Evolutionary conservation across 352 stramenopile genomes (phyloP).

Genomic region (Peronospora farinosa): DNA sequence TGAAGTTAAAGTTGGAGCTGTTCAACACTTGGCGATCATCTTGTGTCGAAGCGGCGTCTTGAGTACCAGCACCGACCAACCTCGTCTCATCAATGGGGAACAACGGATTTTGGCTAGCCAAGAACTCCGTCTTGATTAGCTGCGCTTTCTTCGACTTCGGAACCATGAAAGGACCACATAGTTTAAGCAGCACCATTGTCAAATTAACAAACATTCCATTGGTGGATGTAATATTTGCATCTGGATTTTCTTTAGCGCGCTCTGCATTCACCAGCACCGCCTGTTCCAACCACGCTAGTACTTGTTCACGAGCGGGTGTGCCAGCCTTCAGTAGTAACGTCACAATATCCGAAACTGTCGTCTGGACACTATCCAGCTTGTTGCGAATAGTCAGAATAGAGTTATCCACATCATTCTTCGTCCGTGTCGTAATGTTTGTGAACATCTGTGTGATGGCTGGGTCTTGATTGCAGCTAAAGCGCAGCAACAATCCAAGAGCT

Average conservation of each 20-base stretch:
- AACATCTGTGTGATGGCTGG: conserved; percentile 78
- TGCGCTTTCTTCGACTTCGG: conserved; percentile 68
- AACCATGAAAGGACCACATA: conserved; percentile 80
- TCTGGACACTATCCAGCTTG: conserved; percentile 67
- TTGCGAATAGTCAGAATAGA: conserved; percentile 55
- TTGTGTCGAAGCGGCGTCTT: conserved; percentile 8
- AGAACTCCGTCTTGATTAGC: conserved; percentile 60
- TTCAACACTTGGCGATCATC: conserved; percentile 23
- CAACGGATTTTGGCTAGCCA: conserved; percentile 41
- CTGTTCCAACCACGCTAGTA: conserved; percentile 73
- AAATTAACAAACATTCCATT: conserved; percentile 80
- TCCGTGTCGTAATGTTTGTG: conserved; percentile 77
- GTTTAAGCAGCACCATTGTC: conserved; percentile 61
- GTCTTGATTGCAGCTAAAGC: conserved; percentile 68
- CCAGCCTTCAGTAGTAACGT: conserved; percentile 66
- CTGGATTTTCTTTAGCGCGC: conserved; percentile 73
- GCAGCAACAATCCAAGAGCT: conserved; percentile 65
- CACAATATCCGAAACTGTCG: conserved; percentile 51
- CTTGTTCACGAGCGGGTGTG: conserved; percentile 44
- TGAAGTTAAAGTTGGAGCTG: conserved; percentile 90
- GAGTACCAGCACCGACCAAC: conserved; percentile 28
- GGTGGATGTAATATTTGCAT: conserved; percentile 51
- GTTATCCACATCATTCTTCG: conserved; percentile 72
- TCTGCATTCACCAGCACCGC: conserved; percentile 68
- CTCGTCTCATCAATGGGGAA: conserved; percentile 66